Percentiles rank a stretch among this genome's conserved stretches.
Evolutionary conservation across 768 basidiomycete species (phyloP).

Genomic region (Erythrobasidium yunnanense): DNA sequence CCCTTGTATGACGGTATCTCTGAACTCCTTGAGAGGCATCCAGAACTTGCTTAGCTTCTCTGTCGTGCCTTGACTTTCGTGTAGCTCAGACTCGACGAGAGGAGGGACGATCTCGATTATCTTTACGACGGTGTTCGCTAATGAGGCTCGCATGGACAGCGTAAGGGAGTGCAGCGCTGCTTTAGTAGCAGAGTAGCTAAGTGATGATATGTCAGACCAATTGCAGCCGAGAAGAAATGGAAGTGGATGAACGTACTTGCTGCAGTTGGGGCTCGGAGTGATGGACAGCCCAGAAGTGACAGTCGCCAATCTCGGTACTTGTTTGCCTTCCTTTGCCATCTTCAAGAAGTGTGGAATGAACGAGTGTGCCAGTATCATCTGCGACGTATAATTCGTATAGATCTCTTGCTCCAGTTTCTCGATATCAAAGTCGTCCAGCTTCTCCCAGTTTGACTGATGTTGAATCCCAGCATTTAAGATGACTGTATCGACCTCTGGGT

Average conservation of each 20-base stretch:
- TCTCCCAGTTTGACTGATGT: neutral
- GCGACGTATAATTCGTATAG: constrained; percentile 13
- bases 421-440: neutral
- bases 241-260: neutral
- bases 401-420: constrained; percentile 12
- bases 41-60: neutral
- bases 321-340: neutral
- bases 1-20: neutral
- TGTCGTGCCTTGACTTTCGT: constrained; percentile 1
- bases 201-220: neutral
- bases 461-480: constrained; percentile 19
- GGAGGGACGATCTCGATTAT: constrained; percentile 8
- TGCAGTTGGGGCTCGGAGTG: neutral
- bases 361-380: constrained; percentile 1
- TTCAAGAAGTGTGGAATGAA: constrained; percentile 1
- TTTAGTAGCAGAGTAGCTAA: constrained; percentile 13
- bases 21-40: neutral
- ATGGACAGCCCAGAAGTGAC: constrained; percentile 13
- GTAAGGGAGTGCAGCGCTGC: constrained; percentile 13
- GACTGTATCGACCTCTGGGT: constrained; percentile 7
- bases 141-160: neutral
- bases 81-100: constrained; percentile 14
- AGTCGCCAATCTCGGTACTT: neutral
- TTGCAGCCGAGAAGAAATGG: neutral
- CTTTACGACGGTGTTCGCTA: constrained; percentile 1